These are phyloP conservation scores for Prunus dulcis DNA, from an alignment of 306 rosid species.

Conservation along the genomic window DNA sequence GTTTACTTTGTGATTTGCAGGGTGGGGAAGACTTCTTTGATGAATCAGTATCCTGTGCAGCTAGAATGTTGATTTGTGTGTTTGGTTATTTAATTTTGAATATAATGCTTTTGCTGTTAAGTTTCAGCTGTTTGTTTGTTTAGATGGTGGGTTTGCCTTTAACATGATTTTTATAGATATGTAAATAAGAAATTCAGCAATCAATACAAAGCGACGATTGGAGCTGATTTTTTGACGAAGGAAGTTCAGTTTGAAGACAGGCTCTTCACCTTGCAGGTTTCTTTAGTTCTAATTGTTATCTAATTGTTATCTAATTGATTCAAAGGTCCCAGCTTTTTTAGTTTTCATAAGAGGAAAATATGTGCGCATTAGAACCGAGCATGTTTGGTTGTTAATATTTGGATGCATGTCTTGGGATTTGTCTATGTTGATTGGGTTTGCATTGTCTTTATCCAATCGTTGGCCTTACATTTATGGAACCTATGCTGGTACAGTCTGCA, in stretches of 20 bases:
- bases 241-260: slow-evolving; percentile 99
- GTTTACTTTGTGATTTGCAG: slow-evolving; percentile 48
- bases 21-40: slow-evolving; percentile 99
- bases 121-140: not conserved
- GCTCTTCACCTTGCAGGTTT: slow-evolving; percentile 96
- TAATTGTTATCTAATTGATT: not conserved
- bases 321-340: not conserved
- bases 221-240: slow-evolving; percentile 94
- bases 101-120: not conserved
- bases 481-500: not conserved
- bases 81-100: not conserved
- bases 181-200: slow-evolving; percentile 98
- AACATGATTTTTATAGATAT: slow-evolving; percentile 57
- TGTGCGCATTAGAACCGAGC: not conserved
- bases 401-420: not conserved
- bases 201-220: slow-evolving; percentile 97
- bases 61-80: slow-evolving; percentile 4
- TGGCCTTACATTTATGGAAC: not conserved
- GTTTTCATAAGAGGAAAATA: not conserved
- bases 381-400: not conserved
- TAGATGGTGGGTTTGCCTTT: slow-evolving; percentile 28
- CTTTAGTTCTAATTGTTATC: slow-evolving; percentile 5
- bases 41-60: slow-evolving; percentile 94
- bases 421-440: not conserved
- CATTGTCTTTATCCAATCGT: not conserved